Base-by-base conservation (phyloP, 805 yeast species). In the Danielia reshetovae region DNA sequence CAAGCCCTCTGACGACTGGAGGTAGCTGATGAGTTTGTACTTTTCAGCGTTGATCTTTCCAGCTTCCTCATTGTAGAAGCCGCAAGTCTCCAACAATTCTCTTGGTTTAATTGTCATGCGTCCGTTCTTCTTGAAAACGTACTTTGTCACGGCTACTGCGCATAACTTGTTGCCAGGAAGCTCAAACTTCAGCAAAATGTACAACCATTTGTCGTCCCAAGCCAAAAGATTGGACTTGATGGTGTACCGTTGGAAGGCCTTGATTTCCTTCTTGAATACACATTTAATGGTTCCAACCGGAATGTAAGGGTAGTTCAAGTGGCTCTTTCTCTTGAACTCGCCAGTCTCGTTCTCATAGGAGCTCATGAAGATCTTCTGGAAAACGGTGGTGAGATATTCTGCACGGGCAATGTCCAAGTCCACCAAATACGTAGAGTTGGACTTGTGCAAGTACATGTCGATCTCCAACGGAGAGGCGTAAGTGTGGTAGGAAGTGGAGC, bases 191-290 rank as follows among this genome's bases (percentile, higher is more conserved):
- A 83, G 75, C 16, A 83, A 44, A 9, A 85, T 72, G 52, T 78
- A 88, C 10, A 89, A 49, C 96, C 96, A 87, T 57, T 88, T 89
- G 22, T 74, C 68, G 60, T 85, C 93, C 95, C 96, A 88, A 6
- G 90, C 81, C 5, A 84, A 54, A 13, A 89, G 70, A 24, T 76
- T 65, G 3, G 83, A 72, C 23, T 65, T 63, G 15, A 89, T 67
- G 3, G 60, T 44, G 54, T 79, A 89, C 17, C 49, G 47, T 36
- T 72, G 74, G 51, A 79, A 85, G 1, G 90, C 81, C 48, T 62
- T 72, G 53, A 90, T 77, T 51, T 89, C 96, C 43, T 72, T 75
- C 42, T 80, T 70, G 61, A 85, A 89, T 18, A 74, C 68, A 19
- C 82, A 72, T 33, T 73, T 74, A 7, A 85, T 81, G 7, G 80